phyloP scores from a whole-genome alignment of 1,139 yeast species.

The Suhomyces taliae region DNA sequence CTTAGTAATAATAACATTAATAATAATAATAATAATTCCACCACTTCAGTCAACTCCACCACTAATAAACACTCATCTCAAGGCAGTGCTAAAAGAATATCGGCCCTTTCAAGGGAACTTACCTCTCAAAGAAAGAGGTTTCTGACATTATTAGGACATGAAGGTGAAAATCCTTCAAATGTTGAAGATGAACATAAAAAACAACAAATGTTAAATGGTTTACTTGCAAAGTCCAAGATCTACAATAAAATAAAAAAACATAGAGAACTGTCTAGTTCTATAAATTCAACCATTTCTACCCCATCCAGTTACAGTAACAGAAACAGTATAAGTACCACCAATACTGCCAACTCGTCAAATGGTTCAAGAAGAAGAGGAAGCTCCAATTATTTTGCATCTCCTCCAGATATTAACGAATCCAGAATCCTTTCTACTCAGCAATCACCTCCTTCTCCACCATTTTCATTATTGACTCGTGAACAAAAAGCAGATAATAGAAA shows the following conservation, averaged over 20 bases:
- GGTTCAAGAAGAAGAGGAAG: slow-evolving; percentile 29
- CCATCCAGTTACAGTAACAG: slow-evolving; percentile 24
- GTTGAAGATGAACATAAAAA: slow-evolving; percentile 24
- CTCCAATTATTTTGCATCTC: slow-evolving; percentile 16
- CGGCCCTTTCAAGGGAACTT: slow-evolving; percentile 18
- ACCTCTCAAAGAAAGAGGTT: slow-evolving; percentile 25
- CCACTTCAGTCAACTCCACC: slow-evolving; percentile 4
- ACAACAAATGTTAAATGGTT: slow-evolving; percentile 29
- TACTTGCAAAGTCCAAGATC: slow-evolving; percentile 38
- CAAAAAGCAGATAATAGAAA: slow-evolving; percentile 37
- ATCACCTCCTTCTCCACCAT: slow-evolving; percentile 12
- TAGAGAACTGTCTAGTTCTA: slow-evolving; percentile 39
- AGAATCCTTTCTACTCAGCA: slow-evolving; percentile 10
- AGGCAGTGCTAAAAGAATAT: slow-evolving; percentile 13
- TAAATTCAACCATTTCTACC: slow-evolving; percentile 27
- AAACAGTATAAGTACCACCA: slow-evolving; percentile 29
- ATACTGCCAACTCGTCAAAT: slow-evolving; percentile 20
- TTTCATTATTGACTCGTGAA: slow-evolving; percentile 18
- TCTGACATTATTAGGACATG: slow-evolving; percentile 25
- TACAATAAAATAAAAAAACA: slow-evolving; percentile 41
- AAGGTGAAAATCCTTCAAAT: slow-evolving; percentile 3
- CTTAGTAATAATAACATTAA: too few species aligned
- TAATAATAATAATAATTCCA: slow-evolving; percentile 1
- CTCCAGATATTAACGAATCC: slow-evolving; percentile 16
- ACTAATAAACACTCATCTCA: slow-evolving; percentile 3